These are phyloP conservation scores for Marchantia paleacea DNA, from an alignment of 225 moss, liverwort and hornwort genomes.

Conservation along the genomic window DNA sequence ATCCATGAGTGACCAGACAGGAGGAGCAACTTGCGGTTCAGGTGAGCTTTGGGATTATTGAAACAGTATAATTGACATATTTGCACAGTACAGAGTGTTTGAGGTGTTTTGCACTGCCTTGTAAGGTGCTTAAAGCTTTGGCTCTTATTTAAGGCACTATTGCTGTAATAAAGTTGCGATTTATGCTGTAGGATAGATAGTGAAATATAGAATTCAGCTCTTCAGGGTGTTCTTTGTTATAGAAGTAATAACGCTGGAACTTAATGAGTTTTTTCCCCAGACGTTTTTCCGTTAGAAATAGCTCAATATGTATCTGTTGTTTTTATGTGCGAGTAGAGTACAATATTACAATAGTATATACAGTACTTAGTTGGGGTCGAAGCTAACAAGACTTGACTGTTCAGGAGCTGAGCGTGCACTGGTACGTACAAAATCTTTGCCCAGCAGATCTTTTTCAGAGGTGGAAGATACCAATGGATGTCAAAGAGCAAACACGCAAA, in stretches of 20 bases:
- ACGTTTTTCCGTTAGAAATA: too few species aligned
- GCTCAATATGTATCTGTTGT: too few species aligned
- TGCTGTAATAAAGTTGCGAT: neutral
- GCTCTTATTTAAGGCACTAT: neutral
- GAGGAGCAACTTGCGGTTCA: slow-evolving; percentile 33
- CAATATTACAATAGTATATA: too few species aligned
- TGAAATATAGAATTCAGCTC: neutral
- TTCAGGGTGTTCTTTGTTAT: too few species aligned
- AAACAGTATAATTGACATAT: neutral
- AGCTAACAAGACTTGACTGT: slow-evolving; percentile 11
- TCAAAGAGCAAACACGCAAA: slow-evolving; percentile 32
- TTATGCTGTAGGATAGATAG: neutral
- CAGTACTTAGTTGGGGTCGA: neutral
- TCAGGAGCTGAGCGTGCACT: slow-evolving; percentile 30
- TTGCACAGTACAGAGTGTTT: neutral
- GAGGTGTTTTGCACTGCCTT: neutral
- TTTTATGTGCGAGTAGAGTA: too few species aligned
- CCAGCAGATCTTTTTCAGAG: slow-evolving; percentile 42
- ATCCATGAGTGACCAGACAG: slow-evolving; percentile 36
- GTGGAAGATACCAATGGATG: slow-evolving; percentile 32
- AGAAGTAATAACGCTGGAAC: too few species aligned
- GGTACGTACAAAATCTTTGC: slow-evolving; percentile 43
- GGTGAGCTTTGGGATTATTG: slow-evolving; percentile 14
- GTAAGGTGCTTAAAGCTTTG: neutral
- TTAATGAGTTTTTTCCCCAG: too few species aligned